phyloP scores from a whole-genome alignment of 1,284 basidiomycete genomes.

The Rhodotorula sp. region DNA sequence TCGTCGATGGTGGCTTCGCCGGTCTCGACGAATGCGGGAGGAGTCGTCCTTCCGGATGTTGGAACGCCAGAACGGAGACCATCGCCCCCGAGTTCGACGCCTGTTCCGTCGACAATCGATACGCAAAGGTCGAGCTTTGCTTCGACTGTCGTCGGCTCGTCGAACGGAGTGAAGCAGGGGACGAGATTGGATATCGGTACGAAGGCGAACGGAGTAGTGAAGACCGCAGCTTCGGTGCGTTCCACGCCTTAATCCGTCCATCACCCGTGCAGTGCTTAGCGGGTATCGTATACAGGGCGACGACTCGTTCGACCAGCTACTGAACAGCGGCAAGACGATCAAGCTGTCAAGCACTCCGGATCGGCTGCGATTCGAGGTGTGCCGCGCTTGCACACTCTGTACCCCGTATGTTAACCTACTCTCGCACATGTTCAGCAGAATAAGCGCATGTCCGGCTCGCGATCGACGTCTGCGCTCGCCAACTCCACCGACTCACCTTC shows the following conservation, averaged over 20 bases:
- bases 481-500: not conserved
- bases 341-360: constrained; percentile 93
- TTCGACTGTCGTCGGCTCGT: not conserved
- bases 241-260: not conserved
- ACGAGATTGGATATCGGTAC: not conserved
- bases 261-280: not conserved
- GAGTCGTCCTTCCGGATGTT: not conserved
- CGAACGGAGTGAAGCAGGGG: not conserved
- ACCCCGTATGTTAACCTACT: not conserved
- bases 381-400: not conserved
- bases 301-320: constrained; percentile 82
- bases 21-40: not conserved
- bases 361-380: constrained; percentile 82
- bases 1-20: not conserved
- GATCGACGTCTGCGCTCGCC: constrained; percentile 14
- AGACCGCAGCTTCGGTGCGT: not conserved
- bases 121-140: not conserved
- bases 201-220: not conserved
- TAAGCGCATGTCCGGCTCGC: not conserved
- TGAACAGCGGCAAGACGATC: constrained; percentile 82
- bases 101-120: not conserved
- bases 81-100: not conserved
- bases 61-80: not conserved
- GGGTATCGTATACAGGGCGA: constrained; percentile 50
- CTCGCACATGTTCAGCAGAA: not conserved